Base-by-base conservation (phyloP, 129 eudicot genomes). In the Saposhnikovia divaricata region DNA sequence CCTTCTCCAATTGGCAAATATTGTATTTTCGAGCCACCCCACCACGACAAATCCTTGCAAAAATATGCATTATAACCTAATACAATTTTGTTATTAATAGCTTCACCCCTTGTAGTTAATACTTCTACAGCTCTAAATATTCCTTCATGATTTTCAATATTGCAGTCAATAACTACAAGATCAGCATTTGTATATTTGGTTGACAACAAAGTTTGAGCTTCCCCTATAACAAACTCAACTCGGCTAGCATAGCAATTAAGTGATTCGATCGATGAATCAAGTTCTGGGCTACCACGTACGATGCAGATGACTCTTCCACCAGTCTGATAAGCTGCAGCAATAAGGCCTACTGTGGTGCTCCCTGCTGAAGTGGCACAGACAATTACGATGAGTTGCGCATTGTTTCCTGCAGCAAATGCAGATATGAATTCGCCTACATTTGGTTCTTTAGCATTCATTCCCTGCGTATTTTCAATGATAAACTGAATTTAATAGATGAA, bases 1-100 rank as follows among this genome's bases (percentile, higher is more conserved):
- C 97, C 98, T 74, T 92, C 97, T 82, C 96, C 98, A 6, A 95
- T 95, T 0, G 98, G 98, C 90, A 95, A 85, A 84, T 92, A 68
- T 61, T 92, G 97, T 47, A 90, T 91, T 7, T 78, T 82, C 44
- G 85, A 73, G 57, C 77, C 83, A 31, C 88, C 82, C 83, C 89
- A 90, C 83, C 80, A 77, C 97, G 93, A 94, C 8, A 91, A 84
- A 48, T 82, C 89, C 55, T 83, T 88, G 81, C 92, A 87, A 40
- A 23, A 23, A 9, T 89, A 86, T 39, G 97, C 98, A 77, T 95
- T 95, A 74, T 88, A 92, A 28, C 98, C 98, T 78, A 95, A 73
- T 23, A 95, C 93, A 63, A 87, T 84, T 21, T 80, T 84, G 21
- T 81, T 23, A 59, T 0, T 21, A 16, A 6, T 85, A 48, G 81